phyloP scores from a whole-genome alignment of 495 filamentous ascomycete species.

The Penicillium soppii region DNA sequence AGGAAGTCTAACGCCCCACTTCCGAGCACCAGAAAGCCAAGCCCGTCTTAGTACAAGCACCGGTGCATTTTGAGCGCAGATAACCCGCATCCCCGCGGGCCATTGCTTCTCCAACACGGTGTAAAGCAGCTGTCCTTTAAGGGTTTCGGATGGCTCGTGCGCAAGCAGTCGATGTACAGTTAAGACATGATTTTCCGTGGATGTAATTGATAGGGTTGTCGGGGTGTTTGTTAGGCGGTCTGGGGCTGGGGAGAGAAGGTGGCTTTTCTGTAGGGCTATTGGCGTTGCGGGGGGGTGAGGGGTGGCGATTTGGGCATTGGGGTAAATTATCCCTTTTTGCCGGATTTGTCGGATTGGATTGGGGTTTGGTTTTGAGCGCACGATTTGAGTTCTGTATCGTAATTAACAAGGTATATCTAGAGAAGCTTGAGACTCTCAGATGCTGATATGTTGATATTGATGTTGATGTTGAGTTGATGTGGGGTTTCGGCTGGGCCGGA shows the following conservation, averaged over 20 bases:
- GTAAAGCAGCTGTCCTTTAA: slow-evolving; percentile 18
- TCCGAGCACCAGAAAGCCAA: slow-evolving; percentile 16
- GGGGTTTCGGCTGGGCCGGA: no score
- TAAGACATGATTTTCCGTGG: slow-evolving; percentile 13
- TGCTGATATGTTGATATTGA: no score
- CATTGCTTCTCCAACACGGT: slow-evolving; percentile 19
- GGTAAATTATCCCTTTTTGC: not conserved
- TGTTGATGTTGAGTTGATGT: no score
- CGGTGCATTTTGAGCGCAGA: slow-evolving; percentile 12
- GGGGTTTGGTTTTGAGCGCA: no score
- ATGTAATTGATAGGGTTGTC: slow-evolving; percentile 22
- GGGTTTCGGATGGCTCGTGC: slow-evolving; percentile 18
- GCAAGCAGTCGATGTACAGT: slow-evolving; percentile 16
- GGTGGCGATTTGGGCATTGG: not conserved
- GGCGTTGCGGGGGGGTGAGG: slow-evolving; percentile 11
- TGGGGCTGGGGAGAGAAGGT: slow-evolving; percentile 26
- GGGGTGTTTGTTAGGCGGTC: slow-evolving; percentile 27
- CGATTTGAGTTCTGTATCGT: no score
- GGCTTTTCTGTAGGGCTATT: slow-evolving; percentile 23
- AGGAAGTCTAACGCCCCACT: slow-evolving; percentile 6
- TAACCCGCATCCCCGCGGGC: slow-evolving; percentile 18
- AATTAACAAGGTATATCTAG: no score
- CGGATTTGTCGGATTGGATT: no score
- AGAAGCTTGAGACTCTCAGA: no score
- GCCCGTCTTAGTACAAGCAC: slow-evolving; percentile 19